Evolutionary conservation across 768 basidiomycete genomes (phyloP).

Genomic region (Trametes villosa): DNA sequence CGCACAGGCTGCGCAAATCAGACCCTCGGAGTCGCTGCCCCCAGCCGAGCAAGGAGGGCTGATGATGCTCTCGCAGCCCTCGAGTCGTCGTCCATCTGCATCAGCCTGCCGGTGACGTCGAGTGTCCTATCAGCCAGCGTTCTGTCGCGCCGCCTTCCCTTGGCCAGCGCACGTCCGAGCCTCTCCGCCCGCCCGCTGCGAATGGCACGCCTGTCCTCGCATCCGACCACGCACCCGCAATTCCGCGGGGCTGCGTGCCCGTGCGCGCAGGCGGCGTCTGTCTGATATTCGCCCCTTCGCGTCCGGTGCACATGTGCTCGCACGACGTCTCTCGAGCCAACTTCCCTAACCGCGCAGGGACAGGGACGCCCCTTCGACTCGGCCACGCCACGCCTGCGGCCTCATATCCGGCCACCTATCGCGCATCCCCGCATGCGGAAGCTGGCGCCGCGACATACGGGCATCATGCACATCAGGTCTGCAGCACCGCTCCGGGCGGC

Average conservation of each 20-base stretch:
- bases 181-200: background rate
- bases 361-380: conserved; percentile 4
- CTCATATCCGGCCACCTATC: conserved; percentile 1
- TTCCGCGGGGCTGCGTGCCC: conserved; percentile 2
- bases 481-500: conserved; percentile 4
- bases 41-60: conserved; percentile 9
- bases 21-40: background rate
- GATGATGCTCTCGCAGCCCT: conserved; percentile 9
- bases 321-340: background rate
- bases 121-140: conserved; percentile 1
- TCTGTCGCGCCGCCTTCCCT: background rate
- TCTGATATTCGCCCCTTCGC: background rate
- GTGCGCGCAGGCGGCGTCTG: background rate
- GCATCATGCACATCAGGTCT: conserved; percentile 17
- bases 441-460: conserved; percentile 8
- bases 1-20: background rate
- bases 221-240: conserved; percentile 6
- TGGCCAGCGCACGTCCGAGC: background rate
- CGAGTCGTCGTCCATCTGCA: conserved; percentile 1
- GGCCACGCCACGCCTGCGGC: conserved; percentile 11
- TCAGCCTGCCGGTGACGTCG: conserved; percentile 17
- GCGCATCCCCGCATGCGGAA: conserved; percentile 3
- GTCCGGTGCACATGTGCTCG: conserved; percentile 1
- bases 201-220: conserved; percentile 3
- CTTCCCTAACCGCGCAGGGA: background rate